phyloP scores from a whole-genome alignment of 345 rosid species.

The Psidium friedrichsthalianum region DNA sequence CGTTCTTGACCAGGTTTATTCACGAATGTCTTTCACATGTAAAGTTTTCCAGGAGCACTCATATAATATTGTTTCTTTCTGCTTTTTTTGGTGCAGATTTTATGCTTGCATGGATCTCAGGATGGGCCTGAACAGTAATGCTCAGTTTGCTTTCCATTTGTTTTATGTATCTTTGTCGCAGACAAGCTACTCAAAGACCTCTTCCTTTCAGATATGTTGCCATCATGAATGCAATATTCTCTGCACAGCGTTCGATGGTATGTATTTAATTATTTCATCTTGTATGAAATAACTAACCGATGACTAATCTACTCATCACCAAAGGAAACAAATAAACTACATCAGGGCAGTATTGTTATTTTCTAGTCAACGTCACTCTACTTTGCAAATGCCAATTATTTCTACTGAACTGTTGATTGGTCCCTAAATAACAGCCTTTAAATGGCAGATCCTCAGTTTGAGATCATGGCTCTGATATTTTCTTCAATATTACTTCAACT shows the following conservation, averaged over 20 bases:
- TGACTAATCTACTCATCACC: neutral
- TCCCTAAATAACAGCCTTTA: neutral
- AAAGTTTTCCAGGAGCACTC: neutral
- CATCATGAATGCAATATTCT: conserved; percentile 92
- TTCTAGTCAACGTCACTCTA: neutral
- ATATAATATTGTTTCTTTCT: neutral
- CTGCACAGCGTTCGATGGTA: conserved; percentile 90
- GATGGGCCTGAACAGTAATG: conserved; percentile 96
- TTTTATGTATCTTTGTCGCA: neutral
- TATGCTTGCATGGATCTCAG: conserved; percentile 95
- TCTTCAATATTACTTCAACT: neutral
- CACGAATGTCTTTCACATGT: neutral
- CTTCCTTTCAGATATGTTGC: conserved; percentile 74
- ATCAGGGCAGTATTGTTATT: neutral
- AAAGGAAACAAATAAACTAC: neutral
- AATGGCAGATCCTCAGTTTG: neutral
- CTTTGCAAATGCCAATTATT: neutral
- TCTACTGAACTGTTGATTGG: neutral
- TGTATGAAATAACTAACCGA: neutral
- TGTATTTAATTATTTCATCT: neutral
- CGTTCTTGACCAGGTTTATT: neutral
- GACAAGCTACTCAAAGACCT: neutral
- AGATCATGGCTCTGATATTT: neutral
- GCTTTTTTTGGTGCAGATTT: conserved; percentile 41
- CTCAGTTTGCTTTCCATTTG: conserved; percentile 3